Evolutionary conservation across 2,329 filamentous ascomycete species (phyloP), one percentile per base, ranked within the genome.

Genomic region (Orbilia quercus): DNA sequence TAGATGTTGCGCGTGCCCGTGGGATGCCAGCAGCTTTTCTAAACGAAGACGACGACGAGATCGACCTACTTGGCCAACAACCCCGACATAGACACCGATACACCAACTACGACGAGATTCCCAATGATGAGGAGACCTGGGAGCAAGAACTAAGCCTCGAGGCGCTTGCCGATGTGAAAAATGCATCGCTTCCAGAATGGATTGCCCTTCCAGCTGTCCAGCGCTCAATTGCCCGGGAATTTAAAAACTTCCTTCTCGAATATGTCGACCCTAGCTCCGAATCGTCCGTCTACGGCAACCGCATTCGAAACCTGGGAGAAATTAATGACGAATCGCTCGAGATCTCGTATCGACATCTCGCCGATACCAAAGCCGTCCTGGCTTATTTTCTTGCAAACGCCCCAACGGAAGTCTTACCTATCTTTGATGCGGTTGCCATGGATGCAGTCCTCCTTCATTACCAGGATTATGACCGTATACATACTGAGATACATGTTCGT

Each of bases 311-410:
- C 0, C 87, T 99, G n/a, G 96, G 95, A 83, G 94, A 98, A 82
- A 86, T 97, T 80, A 99, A 99, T 80, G 92, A 93, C 51, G 96
- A 98, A 82, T 92, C 94, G 40, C 86, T 99, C 2, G 95, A 99
- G 80, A 92, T 99, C 48, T 97, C 93, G 1, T 99, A 96, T 80
- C 91, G 94, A 76, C 93, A 99, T 80, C 84, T 99, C 16, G 90
- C 91, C 6, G 89, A 91, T 45, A 91, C 91, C 73, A 98, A 97
- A 82, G 95, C 95, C 23, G 95, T 95, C 60, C 84, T 99, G 16
- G 95, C 93, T 12, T 98, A 96, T 81, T 99, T 97, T 83, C 83
- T 99, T 25, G 94, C 94, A 76, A 99, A 98, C 79, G 92, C 94
- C 0, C 95, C 95, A 0, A 88, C 91, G n/a, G 94, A 97, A 81